A percentile compares a stretch with the other conserved stretches of the same genome.
These are phyloP conservation scores for Cladophialophora yegresii DNA, from an alignment of 2,329 filamentous ascomycete species.

Conservation along the genomic window DNA sequence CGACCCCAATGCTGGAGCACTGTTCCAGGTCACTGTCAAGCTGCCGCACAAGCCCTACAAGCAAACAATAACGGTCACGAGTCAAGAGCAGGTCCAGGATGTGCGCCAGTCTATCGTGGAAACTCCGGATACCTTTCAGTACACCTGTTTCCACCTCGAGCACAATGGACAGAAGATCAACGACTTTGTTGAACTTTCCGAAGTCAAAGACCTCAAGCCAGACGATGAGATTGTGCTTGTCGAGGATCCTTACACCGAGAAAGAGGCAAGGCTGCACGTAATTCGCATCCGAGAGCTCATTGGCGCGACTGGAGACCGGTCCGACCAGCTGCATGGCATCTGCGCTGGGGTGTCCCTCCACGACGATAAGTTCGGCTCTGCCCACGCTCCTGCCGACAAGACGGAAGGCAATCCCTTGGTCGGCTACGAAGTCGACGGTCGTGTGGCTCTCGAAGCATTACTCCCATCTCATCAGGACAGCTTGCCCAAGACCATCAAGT, in stretches of 20 bases:
- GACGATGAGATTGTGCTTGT: constrained; percentile 79
- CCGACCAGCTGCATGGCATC: constrained; percentile 83
- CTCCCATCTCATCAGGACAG: constrained; percentile 67
- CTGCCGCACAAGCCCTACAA: constrained; percentile 77
- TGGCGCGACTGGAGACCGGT: constrained; percentile 83
- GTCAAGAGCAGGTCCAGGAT: constrained; percentile 95
- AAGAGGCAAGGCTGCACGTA: constrained; percentile 93
- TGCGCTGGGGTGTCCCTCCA: constrained; percentile 83
- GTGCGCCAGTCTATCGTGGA: constrained; percentile 96
- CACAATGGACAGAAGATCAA: constrained; percentile 87
- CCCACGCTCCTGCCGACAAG: constrained; percentile 44
- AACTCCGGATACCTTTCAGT: constrained; percentile 87
- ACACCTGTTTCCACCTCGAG: constrained; percentile 98
- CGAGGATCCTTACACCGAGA: constrained; percentile 96
- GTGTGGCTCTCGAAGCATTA: constrained; percentile 68
- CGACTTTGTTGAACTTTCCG: constrained; percentile 88
- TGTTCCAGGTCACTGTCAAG: constrained; percentile 74
- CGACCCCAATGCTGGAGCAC: constrained; percentile 44
- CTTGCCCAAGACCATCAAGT: constrained; percentile 87
- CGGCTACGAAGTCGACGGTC: constrained; percentile 75
- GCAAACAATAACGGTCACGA: constrained; percentile 85
- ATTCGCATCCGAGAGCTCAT: constrained; percentile 89
- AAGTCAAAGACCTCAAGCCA: constrained; percentile 75
- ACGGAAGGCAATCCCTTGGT: constrained; percentile 58
- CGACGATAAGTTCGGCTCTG: constrained; percentile 65